These are phyloP conservation scores for Colletotrichum truncatum DNA, from an alignment of 2,329 filamentous ascomycete species.

Conservation along the genomic window DNA sequence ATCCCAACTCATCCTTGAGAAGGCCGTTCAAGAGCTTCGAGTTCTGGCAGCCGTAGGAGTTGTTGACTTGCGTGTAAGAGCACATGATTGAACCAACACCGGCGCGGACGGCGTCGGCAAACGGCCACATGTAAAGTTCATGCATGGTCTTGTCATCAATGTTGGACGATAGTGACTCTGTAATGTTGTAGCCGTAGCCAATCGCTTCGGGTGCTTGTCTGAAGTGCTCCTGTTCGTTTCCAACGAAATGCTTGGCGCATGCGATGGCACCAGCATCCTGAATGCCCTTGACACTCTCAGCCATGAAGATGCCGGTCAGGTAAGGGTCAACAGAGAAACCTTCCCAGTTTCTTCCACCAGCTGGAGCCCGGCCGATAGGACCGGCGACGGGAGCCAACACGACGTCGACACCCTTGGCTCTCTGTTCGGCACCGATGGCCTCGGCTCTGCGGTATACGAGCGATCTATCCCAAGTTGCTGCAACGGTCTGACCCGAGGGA, in stretches of 20 bases:
- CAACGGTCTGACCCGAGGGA: slow-evolving; percentile 79
- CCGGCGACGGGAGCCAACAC: slow-evolving; percentile 64
- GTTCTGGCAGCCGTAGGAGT: slow-evolving; percentile 83
- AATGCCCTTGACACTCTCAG: slow-evolving; percentile 80
- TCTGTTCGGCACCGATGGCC: slow-evolving; percentile 68
- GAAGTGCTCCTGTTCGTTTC: slow-evolving; percentile 84
- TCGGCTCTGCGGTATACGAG: slow-evolving; percentile 66
- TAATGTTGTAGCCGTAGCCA: slow-evolving; percentile 65
- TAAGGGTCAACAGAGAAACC: slow-evolving; percentile 77
- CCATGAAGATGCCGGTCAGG: slow-evolving; percentile 76
- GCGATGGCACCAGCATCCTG: slow-evolving; percentile 85
- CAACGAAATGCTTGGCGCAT: slow-evolving; percentile 81
- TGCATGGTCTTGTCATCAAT: slow-evolving; percentile 79
- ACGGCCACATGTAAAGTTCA: slow-evolving; percentile 82
- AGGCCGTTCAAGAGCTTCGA: slow-evolving; percentile 78
- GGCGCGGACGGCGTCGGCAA: slow-evolving; percentile 75
- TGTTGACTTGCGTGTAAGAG: slow-evolving; percentile 82
- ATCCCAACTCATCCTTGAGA: slow-evolving; percentile 82
- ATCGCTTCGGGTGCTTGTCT: slow-evolving; percentile 68
- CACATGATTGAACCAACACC: slow-evolving; percentile 73
- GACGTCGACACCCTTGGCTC: slow-evolving; percentile 80
- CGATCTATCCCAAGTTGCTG: slow-evolving; percentile 81
- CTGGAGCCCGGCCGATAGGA: slow-evolving; percentile 56
- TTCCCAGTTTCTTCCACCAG: slow-evolving; percentile 70
- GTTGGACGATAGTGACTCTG: slow-evolving; percentile 67